phyloP scores from a whole-genome alignment of 2,329 filamentous ascomycete species.

The Aureobasidium sp. region DNA sequence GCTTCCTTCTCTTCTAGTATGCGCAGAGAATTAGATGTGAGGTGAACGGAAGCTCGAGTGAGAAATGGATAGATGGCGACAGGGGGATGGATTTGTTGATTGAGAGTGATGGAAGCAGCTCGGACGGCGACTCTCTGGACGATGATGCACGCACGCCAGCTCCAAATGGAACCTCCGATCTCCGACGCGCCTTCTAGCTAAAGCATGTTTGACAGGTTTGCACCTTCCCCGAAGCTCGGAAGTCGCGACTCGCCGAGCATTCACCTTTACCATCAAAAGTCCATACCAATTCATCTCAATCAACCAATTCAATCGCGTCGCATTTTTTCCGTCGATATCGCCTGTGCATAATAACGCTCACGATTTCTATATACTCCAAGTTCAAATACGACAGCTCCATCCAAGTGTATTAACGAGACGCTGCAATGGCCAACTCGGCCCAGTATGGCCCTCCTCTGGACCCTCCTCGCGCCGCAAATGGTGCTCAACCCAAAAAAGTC shows the following conservation, averaged over 20 bases:
- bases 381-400: neutral
- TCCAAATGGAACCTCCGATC: neutral
- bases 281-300: neutral
- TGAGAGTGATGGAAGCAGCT: neutral
- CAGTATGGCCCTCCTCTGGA: conserved; percentile 47
- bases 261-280: neutral
- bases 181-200: neutral
- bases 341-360: neutral
- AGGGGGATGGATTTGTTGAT: neutral
- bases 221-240: conserved; percentile 1
- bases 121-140: conserved; percentile 1
- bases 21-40: neutral
- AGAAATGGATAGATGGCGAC: neutral
- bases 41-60: neutral
- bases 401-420: neutral
- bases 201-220: neutral
- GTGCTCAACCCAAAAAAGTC: conserved; percentile 66
- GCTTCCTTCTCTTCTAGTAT: neutral
- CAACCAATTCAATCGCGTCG: neutral
- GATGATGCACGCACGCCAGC: neutral
- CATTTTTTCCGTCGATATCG: neutral
- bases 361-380: neutral
- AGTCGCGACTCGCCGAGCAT: neutral
- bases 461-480: conserved; percentile 43
- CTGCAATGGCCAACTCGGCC: conserved; percentile 39